Percentiles rank a stretch among this genome's conserved stretches.
Conservation (phyloP, 352 stramenopile genomes). For the Phytophthora pini region DNA sequence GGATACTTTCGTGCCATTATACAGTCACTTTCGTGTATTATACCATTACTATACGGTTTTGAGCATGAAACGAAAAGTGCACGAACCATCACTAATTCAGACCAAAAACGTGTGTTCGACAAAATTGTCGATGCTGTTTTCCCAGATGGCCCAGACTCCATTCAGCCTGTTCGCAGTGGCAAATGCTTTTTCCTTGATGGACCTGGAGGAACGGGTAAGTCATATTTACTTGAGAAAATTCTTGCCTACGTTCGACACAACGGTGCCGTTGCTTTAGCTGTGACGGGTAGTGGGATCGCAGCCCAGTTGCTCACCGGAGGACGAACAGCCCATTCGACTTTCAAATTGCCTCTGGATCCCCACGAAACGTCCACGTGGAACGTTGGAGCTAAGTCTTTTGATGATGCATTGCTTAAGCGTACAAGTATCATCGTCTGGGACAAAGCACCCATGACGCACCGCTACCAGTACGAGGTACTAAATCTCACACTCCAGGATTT, state of each 20-base stretch:
- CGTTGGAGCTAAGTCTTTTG: not conserved
- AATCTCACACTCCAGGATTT: conserved; percentile 7
- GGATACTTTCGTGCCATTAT: too few species aligned
- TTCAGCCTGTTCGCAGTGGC: not conserved
- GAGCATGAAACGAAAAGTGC: too few species aligned
- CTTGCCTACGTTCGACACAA: not conserved
- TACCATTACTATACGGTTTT: too few species aligned
- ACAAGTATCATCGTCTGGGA: conserved; percentile 10
- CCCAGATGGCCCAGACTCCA: not conserved
- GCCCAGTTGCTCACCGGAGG: not conserved
- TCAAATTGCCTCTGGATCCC: not conserved
- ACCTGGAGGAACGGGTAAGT: conserved; percentile 12
- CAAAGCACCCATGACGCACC: conserved; percentile 7
- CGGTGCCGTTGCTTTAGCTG: not conserved
- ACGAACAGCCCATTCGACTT: conserved; percentile 3
- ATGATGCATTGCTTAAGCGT: conserved; percentile 3
- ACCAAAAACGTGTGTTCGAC: not conserved
- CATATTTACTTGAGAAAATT: conserved; percentile 4
- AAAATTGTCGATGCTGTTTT: not conserved
- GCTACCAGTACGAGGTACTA: conserved; percentile 6
- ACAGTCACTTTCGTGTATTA: too few species aligned
- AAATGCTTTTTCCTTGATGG: not conserved
- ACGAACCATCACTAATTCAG: too few species aligned
- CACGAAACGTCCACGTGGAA: conserved; percentile 5
- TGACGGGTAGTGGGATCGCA: conserved; percentile 9